phyloP scores from a whole-genome alignment of 768 basidiomycete species.

The Termitomyces sp. region DNA sequence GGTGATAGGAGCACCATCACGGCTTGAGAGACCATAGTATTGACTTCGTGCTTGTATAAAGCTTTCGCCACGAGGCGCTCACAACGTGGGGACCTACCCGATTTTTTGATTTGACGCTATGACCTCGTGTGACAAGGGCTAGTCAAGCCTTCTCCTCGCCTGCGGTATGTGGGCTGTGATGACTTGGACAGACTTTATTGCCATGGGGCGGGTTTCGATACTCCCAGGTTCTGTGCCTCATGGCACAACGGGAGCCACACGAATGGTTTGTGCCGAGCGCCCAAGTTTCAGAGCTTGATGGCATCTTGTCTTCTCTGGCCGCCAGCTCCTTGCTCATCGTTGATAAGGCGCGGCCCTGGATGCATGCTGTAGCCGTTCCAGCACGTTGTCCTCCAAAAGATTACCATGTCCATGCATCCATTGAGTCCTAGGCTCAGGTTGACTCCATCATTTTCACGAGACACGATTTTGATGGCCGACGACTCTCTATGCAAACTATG shows the following conservation, averaged over 20 bases:
- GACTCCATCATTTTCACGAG: neutral
- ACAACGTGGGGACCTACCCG: constrained; percentile 23
- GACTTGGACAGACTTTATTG: neutral
- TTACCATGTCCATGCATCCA: neutral
- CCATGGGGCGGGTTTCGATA: neutral
- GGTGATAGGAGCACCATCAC: constrained; percentile 11
- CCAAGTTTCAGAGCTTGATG: neutral
- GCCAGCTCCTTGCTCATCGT: neutral
- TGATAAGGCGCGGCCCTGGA: neutral
- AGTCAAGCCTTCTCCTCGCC: constrained; percentile 11
- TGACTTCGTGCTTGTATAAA: constrained; percentile 12
- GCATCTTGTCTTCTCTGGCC: neutral
- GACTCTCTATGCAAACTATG: neutral
- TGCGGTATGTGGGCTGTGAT: neutral
- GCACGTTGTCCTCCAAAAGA: neutral
- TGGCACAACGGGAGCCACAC: neutral
- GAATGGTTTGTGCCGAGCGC: neutral
- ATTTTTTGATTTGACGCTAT: constrained; percentile 12
- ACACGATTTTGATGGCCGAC: neutral
- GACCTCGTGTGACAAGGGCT: constrained; percentile 16
- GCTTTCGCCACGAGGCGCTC: constrained; percentile 24
- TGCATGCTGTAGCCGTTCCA: neutral
- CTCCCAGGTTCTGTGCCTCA: neutral
- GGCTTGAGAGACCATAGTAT: constrained; percentile 4
- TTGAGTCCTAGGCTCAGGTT: neutral